Evolutionary conservation across 805 yeast genomes (phyloP), one percentile per base, ranked within the genome.

Genomic region (Yarrowia bubula): DNA sequence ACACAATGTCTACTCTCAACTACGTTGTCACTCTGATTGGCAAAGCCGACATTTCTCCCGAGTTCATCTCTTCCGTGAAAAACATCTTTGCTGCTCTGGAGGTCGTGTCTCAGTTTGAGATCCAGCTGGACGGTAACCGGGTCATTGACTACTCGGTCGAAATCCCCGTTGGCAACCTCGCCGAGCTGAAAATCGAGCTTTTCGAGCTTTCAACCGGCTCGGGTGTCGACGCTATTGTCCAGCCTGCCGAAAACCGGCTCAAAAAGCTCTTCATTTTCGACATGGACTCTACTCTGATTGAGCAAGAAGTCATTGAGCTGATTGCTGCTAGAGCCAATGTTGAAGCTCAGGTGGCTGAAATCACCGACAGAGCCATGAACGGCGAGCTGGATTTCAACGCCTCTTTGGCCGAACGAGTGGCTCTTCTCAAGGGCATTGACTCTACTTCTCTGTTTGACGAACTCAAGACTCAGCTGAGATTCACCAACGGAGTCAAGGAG

Each of bases 271-370:
- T 90, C 67, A 90, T 96, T 10, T 95, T 95, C 73, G 99, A 95
- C 72, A 95, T 95, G 99, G 99, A 95, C 78, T 92, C 98, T 0
- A 95, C 99, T 0, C 79, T 95, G 73, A 95, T 95, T 69, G 87
- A 89, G 74, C 98, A 95, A 76, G 99, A 95, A 77, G 98, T 95
- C 43, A 95, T 95, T 70, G 99, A 95, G 73, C 76, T 95, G 73
- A 93, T 95, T 69, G 99, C 99, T 2, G 91, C 91, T 0, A 88
- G 90, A 71, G 98, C 97, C n/a, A 82, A 84, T 69, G 96, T 95
- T 38, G 97, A 95, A 72, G 85, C 82, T 6, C 80, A 90, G 74
- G 99, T 95, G 7, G 89, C 93, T 5, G 88, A 82, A 35, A 92
- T 95, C 70, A 95, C 99, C 1, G 90, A 88, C 43, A 81, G 90